Base-by-base conservation (phyloP, 768 basidiomycete genomes). In the Leccinum subtestaceum region DNA sequence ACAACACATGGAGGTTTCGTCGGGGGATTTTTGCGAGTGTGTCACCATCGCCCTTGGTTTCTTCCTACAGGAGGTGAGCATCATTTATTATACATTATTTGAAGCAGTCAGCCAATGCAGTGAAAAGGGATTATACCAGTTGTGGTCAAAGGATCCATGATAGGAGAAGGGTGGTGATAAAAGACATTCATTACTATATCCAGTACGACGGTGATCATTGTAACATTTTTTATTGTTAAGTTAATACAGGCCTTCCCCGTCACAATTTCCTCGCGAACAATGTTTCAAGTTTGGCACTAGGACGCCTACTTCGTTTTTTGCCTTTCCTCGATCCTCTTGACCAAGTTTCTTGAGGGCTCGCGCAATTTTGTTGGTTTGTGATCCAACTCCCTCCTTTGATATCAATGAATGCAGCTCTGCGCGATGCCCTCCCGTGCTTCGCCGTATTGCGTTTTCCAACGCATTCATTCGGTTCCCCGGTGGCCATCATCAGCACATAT, bases 1-100 rank as follows among this genome's bases (percentile, higher is more conserved):
- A 87, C 86, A 1, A 76, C 84, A 0, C 89, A 91, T 66, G 78
- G 81, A 10, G 88, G 86, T 0, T 80, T 85, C 58, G 84, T 87
- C 34, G 77, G 80, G 49, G 84, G 80, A 1, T 81, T 88, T 56
- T 65, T 89, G 65, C 71, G 67, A 2, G 74, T 77, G 0, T 70
- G 84, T 25, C 78, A 78, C 0, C 78, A 84, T 21, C 65, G 67
- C 0, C 60, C 57, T 13, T 84, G 81, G 67, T 53, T 65, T 8
- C 68, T 90, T 34, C 80, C 84, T 2, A 88, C 86, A 2, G 89
- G 89, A 76, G 88, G 89, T 88, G 57, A 58, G 80, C 71, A 25
- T 17, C n/a, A 2, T 23, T 11, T 5, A 8, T 36, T 9, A 27
- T 25, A 49, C 17, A 23, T 17, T 12, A 19, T 23, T 27, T 27